Evolutionary conservation across 1,139 yeast species (phyloP), one percentile per base, ranked within the genome.

Genomic region (Citeromyces hawaiiensis): DNA sequence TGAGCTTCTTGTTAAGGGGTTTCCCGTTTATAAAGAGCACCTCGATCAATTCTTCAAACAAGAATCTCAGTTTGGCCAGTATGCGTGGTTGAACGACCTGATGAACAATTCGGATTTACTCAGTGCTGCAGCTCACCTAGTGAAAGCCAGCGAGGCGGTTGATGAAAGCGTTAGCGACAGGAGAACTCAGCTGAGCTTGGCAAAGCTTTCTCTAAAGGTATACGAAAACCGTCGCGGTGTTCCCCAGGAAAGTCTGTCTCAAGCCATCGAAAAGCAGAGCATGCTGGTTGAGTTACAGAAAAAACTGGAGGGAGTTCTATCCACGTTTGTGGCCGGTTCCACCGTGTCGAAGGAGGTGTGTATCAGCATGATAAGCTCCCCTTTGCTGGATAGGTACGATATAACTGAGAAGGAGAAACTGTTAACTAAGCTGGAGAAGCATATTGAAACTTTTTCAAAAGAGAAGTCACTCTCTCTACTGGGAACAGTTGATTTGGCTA

Each of bases 71-170:
- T 72, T 76, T 39, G 71, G 74, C 3, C 61, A 68, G 36, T 68
- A 85, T 37, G 69, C 87, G 1, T 87, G 96, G 96, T 78, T 86
- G 32, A 68, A 75, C 43, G 72, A 80, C 42, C 56, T 85, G 15
- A 53, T 72, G 32, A 73, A 69, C 45, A 64, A 60, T 3, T 19
- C 21, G 7, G 64, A 76, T 4, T 81, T 68, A 51, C 45, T 44
- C 3, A 51, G 55, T 3, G 91, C 88, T 0, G 64, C 80, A 1
- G 49, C 56, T 7, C 62, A 68, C 0, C 59, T 85, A 19, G 44
- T 60, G 2, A 48, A 55, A 6, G 66, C 72, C 3, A 50, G 59
- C 7, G 52, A 56, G n/a, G 49, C 54, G 2, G 13, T 42, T 8
- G 64, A 63, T 17, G 76, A 70, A 15, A 56, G 60, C 11, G 61